A percentile compares a stretch with the other conserved stretches of the same genome.
phyloP scores from a whole-genome alignment of 768 basidiomycete genomes.

The Mycena crocata region DNA sequence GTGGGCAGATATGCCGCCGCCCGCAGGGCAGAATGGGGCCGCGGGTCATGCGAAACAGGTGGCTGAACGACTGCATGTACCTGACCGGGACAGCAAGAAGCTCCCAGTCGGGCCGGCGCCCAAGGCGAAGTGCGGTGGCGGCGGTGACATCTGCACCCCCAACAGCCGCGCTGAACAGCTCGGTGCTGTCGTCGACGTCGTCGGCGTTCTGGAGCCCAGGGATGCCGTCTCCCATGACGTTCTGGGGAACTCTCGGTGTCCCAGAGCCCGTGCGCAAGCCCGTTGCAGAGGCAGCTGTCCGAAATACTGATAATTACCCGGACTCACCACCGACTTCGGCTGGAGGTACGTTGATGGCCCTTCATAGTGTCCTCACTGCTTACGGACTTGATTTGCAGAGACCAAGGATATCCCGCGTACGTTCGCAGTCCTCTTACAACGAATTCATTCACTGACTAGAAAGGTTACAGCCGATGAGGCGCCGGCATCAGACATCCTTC shows the following conservation, averaged over 20 bases:
- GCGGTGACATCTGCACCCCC: constrained; percentile 6
- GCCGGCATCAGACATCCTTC: constrained; percentile 17
- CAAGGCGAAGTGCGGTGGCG: constrained; percentile 3
- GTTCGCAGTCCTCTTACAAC: not conserved
- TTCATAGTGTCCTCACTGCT: not conserved
- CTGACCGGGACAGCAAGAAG: constrained; percentile 48
- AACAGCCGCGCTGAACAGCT: not conserved
- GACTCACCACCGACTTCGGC: constrained; percentile 26
- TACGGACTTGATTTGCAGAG: constrained; percentile 11
- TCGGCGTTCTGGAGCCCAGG: constrained; percentile 27
- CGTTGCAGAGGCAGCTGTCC: not conserved
- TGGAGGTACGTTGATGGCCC: constrained; percentile 17
- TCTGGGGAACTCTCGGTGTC: constrained; percentile 24
- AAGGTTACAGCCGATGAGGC: constrained; percentile 14
- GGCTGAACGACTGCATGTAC: constrained; percentile 61
- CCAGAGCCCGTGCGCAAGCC: constrained; percentile 18
- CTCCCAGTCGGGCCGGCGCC: constrained; percentile 44
- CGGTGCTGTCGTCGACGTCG: constrained; percentile 24
- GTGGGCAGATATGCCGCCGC: constrained; percentile 87
- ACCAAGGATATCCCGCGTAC: constrained; percentile 18
- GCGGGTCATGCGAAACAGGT: constrained; percentile 55
- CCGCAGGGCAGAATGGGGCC: constrained; percentile 54
- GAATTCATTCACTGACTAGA: not conserved
- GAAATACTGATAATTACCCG: constrained; percentile 10
- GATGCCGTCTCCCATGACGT: constrained; percentile 30